Base-by-base conservation (phyloP, 2,329 filamentous ascomycete species). In the Clonostachys byssicola region DNA sequence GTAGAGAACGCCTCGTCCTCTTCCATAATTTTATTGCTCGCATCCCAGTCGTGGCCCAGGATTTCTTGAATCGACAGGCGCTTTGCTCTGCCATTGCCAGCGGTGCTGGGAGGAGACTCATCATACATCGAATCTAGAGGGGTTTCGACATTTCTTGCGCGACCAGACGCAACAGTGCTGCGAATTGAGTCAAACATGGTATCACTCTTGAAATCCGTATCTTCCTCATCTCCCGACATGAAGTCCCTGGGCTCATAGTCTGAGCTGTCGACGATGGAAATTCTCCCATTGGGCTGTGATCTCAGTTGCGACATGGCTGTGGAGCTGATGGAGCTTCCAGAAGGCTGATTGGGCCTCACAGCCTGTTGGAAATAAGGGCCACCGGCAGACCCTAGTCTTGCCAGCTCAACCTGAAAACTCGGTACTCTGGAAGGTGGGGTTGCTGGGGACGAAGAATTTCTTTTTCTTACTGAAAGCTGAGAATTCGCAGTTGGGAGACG, bases 61-160 rank as follows among this genome's bases (percentile, higher is more conserved):
- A 82, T 81, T 53, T 81, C 79, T 43, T 82, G 79, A 36, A 82
- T 79, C 1, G 79, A 81, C 12, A 80, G 59, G 23, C 79, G 70
- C 55, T 80, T 81, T 4, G 73, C 68, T 58, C 74, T 81, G 54
- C 54, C 65, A 53, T 76, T 76, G 46, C 74, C 71, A 16, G 75
- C 74, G 1, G 78, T 77, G 59, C 76, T 79, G 8, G 81, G 79
- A 35, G 85, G 86, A 13, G 86, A 89, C 56, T 92, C 88, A 65
- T 92, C 87, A 63, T 91, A 92, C 73, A 91, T 88, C 20, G 83
- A 88, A 59, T 91, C 87, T 44, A 91, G 71, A 14, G 87, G 86
- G 30, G 85, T 86, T 60, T 89, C 83, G 42, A 83, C 77, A 34
- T 81, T 80, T 50, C 83, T 80, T 46, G 79, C 75, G 51, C 83